Conservation (phyloP, 1,139 yeast genomes). For the Saccharomyces hybrid region DNA sequence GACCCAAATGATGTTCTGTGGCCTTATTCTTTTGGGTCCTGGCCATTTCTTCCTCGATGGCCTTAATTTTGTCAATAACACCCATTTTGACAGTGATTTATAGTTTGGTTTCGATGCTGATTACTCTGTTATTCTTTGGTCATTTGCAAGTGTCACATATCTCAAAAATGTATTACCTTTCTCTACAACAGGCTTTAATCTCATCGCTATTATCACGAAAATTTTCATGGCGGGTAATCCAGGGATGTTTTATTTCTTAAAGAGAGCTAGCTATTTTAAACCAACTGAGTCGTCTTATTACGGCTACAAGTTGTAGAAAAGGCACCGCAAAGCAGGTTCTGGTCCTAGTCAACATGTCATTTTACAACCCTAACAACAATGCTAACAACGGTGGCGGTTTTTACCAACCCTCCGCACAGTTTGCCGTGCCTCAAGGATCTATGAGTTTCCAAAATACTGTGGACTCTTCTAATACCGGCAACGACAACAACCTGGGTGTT, state of each 20-base stretch:
- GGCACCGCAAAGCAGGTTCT: neutral
- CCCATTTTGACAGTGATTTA: conserved; percentile 23
- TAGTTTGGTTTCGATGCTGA: neutral
- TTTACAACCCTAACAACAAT: conserved; percentile 6
- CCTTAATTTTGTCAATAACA: conserved; percentile 65
- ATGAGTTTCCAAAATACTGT: conserved; percentile 24
- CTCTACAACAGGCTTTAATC: neutral
- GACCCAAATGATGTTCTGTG: conserved; percentile 92
- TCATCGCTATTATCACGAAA: neutral
- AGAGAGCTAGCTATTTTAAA: neutral
- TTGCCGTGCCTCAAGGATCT: conserved; percentile 31
- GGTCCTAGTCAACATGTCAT: neutral
- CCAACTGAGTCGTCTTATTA: neutral
- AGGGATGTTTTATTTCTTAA: neutral
- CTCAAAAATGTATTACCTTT: neutral
- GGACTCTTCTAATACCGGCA: conserved; percentile 3
- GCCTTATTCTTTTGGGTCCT: conserved; percentile 97
- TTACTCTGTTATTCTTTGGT: neutral
- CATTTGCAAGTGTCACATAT: neutral
- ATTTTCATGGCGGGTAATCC: neutral
- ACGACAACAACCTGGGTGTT: conserved; percentile 14
- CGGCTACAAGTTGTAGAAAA: neutral
- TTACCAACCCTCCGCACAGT: conserved; percentile 28
- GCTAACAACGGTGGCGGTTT: conserved; percentile 19
- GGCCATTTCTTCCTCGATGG: conserved; percentile 88